A percentile compares a stretch with the other conserved stretches of the same genome.
Evolutionary conservation across 148 eudicot genomes (phyloP).

Genomic region (Silene conica): DNA sequence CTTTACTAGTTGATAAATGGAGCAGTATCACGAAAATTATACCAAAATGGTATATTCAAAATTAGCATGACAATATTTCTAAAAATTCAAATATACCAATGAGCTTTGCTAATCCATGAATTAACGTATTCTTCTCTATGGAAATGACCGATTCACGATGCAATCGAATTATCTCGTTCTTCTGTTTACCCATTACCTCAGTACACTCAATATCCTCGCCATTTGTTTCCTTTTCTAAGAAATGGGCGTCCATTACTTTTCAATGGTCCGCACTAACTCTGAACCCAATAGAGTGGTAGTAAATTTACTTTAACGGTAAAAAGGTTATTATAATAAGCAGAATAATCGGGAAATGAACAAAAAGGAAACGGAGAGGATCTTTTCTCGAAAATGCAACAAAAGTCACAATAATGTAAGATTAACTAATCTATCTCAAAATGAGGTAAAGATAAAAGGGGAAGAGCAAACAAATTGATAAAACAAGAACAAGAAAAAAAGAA

Average conservation of each 20-base stretch:
- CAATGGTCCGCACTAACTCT: too few relatives aligned
- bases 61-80: not conserved
- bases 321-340: too few relatives aligned
- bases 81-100: slow-evolving; percentile 35
- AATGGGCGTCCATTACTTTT: too few relatives aligned
- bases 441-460: not conserved
- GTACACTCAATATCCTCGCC: not conserved
- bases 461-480: not conserved
- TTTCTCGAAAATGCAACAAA: not conserved
- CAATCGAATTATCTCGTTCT: slow-evolving; percentile 54
- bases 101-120: slow-evolving; percentile 51
- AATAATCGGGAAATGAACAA: not conserved
- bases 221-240: too few relatives aligned
- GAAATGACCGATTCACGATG: slow-evolving; percentile 81
- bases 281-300: too few relatives aligned
- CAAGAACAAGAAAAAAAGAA: not conserved
- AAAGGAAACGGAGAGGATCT: too few relatives aligned
- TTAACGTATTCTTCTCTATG: slow-evolving; percentile 52
- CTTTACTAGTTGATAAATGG: too few relatives aligned
- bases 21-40: too few relatives aligned
- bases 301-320: too few relatives aligned
- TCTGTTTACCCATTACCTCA: slow-evolving; percentile 29
- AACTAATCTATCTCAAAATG: too few relatives aligned
- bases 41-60: not conserved
- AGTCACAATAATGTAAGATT: not conserved